Base-by-base conservation (phyloP, 2,329 filamentous ascomycete species). In the Monosporascus sp. region DNA sequence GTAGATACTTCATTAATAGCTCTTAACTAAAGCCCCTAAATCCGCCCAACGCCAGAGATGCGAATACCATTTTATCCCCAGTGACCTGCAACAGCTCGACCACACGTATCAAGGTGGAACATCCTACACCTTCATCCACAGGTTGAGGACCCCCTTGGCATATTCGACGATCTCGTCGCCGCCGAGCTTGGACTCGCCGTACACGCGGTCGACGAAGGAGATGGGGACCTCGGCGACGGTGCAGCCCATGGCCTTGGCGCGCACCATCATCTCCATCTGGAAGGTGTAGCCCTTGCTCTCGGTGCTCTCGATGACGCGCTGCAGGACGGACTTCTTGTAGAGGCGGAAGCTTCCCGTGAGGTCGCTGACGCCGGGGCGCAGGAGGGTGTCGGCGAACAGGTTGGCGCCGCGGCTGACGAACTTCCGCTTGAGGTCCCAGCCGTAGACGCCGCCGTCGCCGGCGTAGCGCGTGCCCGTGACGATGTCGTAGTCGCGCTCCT, bases 261-360 rank as follows among this genome's bases (percentile, higher is more conserved):
- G 82, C 8, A 97, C 93, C 87, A 97, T 97, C 85, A 99, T 88
- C 80, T 97, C 93, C 94, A 99, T 99, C 83, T 99, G 94, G 80
- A 99, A 99, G 41, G 89, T 93, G 72, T 97, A 99, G 3, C 94
- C 94, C 76, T 97, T 96, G 70, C 90, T 94, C 79, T 97, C 88
- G 8, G 91, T 97, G 72, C 82, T 90, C 66, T 81, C 78, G 64
- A 99, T 97, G 54, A 96, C 90, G 78, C 90, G 92, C 71, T 96
- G 83, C 66, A 99, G 73, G 57, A 96, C 90, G 55, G 79, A 76
- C 75, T 88, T 91, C 85, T 96, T 97, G 74, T 99, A 99, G 70
- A 99, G 72, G 58, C 94, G 79, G 75, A 97, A 99, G 70, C 88
- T 93, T 48, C 94, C 94, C 37, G 94, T 99, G 69, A 99, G 75